phyloP scores from a whole-genome alignment of 2,329 filamentous ascomycete species.

The Fusarium sp. region DNA sequence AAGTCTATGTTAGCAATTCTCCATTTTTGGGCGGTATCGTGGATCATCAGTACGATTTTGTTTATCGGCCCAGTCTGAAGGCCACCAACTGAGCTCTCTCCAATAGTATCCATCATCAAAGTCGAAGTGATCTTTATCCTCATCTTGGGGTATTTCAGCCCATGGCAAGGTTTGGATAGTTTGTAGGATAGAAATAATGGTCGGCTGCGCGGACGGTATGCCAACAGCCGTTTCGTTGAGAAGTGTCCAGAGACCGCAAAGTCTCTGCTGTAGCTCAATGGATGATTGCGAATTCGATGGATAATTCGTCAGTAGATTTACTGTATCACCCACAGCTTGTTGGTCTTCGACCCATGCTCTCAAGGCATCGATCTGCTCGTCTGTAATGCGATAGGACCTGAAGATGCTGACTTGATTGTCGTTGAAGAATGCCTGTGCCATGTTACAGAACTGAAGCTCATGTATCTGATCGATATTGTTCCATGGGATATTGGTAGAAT shows the following conservation, averaged over 20 bases:
- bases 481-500: neutral
- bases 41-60: constrained; percentile 12
- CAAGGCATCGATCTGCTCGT: constrained; percentile 4
- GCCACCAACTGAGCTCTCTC: constrained; percentile 17
- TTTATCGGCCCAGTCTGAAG: constrained; percentile 12
- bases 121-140: constrained; percentile 14
- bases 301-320: neutral
- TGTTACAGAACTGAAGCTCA: neutral
- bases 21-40: neutral
- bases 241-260: constrained; percentile 23
- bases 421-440: constrained; percentile 8
- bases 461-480: no score
- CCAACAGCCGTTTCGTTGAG: constrained; percentile 18
- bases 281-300: constrained; percentile 4
- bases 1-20: no score
- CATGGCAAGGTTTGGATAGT: constrained; percentile 8
- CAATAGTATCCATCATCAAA: constrained; percentile 21
- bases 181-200: constrained; percentile 15
- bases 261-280: constrained; percentile 23
- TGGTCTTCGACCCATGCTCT: constrained; percentile 15
- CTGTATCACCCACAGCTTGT: neutral
- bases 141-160: constrained; percentile 4
- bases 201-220: neutral
- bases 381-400: neutral
- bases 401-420: neutral